Percentiles rank a stretch among this genome's conserved stretches.
phyloP scores from a whole-genome alignment of 1,139 yeast genomes.

The Pichia sp. region DNA sequence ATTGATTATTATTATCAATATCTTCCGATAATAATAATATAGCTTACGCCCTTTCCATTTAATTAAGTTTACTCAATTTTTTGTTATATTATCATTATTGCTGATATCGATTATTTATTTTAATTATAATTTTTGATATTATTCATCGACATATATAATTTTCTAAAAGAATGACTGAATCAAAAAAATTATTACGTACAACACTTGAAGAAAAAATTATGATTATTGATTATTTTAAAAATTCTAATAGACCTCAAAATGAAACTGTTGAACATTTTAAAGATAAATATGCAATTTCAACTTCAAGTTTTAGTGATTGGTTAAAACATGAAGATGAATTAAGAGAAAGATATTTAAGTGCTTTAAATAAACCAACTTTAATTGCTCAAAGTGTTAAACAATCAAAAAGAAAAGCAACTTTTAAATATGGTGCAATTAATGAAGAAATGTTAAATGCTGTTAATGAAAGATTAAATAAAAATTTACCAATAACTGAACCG shows the following conservation, averaged over 20 bases:
- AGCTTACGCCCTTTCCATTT: too few species aligned
- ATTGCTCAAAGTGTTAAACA: constrained; percentile 36
- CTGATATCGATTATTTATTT: too few species aligned
- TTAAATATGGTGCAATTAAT: constrained; percentile 52
- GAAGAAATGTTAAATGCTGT: constrained; percentile 53
- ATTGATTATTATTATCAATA: too few species aligned
- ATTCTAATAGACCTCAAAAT: constrained; percentile 47
- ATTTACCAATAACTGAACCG: constrained; percentile 49
- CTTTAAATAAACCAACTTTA: constrained; percentile 18
- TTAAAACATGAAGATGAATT: constrained; percentile 46
- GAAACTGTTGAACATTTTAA: constrained; percentile 50
- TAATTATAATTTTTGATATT: too few species aligned
- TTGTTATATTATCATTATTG: too few species aligned
- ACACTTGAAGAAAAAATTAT: constrained; percentile 54
- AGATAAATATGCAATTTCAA: constrained; percentile 45
- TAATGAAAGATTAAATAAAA: constrained; percentile 37
- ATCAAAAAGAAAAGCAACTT: constrained; percentile 43
- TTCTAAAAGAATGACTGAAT: neutral
- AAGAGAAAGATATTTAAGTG: constrained; percentile 34
- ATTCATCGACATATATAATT: too few species aligned
- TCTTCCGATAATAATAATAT: too few species aligned
- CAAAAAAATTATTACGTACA: constrained; percentile 24
- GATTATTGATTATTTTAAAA: constrained; percentile 47
- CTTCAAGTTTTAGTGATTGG: constrained; percentile 58
- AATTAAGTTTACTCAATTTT: too few species aligned